Conservation (phyloP, 306 rosid genomes). For the Cucurbita pepo region DNA sequence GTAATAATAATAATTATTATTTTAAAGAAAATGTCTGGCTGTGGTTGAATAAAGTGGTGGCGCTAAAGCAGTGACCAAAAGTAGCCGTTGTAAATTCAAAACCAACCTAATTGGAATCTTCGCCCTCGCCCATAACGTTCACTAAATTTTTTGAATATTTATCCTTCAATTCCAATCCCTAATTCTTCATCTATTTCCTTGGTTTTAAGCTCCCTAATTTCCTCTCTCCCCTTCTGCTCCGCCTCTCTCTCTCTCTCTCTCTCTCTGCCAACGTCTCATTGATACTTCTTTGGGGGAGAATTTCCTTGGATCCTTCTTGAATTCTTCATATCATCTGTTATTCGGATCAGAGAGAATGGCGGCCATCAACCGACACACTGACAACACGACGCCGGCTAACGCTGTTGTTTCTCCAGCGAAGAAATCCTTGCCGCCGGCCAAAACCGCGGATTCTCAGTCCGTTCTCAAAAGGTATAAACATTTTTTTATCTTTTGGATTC, state of each 20-base stretch:
- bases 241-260: not conserved
- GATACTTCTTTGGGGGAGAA: not conserved
- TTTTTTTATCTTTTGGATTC: not conserved
- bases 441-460: conserved; percentile 61
- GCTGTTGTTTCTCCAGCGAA: conserved; percentile 21
- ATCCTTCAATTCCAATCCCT: not conserved
- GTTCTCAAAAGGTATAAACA: conserved; percentile 53
- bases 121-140: conserved; percentile 22
- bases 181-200: not conserved
- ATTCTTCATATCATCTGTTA: not conserved
- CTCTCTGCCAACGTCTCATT: not conserved
- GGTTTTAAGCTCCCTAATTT: conserved; percentile 8
- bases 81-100: conserved; percentile 28
- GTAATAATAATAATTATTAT: not conserved
- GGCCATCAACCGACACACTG: conserved; percentile 26
- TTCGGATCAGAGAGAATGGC: conserved; percentile 27
- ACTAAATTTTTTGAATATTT: conserved; percentile 6
- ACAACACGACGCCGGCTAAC: conserved; percentile 21
- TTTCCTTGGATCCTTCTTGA: not conserved
- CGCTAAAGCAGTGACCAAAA: not conserved
- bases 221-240: not conserved
- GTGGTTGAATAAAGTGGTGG: not conserved
- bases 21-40: not conserved
- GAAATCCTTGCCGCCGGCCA: conserved; percentile 32
- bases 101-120: not conserved